Base-by-base conservation (phyloP, 129 eudicot genomes). In the Helianthus tuberosus region DNA sequence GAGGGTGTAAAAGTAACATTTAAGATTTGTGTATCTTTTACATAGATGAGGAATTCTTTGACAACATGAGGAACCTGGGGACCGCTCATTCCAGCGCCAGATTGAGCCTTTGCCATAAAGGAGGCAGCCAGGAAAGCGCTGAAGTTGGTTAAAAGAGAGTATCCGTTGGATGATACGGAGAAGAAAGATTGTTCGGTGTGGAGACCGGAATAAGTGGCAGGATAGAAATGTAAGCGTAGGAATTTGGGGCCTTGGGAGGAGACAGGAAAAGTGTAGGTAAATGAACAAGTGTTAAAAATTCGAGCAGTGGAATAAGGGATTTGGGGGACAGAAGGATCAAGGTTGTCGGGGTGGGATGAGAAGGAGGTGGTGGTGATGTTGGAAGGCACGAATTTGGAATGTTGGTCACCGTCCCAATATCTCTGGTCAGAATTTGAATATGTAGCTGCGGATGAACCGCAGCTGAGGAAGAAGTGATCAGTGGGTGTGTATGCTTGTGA, bases 381-480 rank as follows among this genome's bases (percentile, higher is more conserved):
- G 3, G 78, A 17, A 0, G 76, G 67, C 4, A 35, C 27, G 66
- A 64, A 75, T 36, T 79, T 64, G 32, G 81, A 72, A 10, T 4
- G 8, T 11, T 66, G 15, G 41, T 80, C 85, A 3, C 61, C 36
- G 17, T 44, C 70, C 88, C 88, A 84, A 43, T 8, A 0, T 5
- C 2, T 7, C 3, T 75, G 38, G 12, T 36, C 23, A 20, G 48
- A 38, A 3, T 0, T 0, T 8, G 68, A 48, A 38, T n/a, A 14
- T 12, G 23, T 14, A 14, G 20, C 1, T 0, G 23, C 6, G 8
- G 57, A 51, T 14, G 57, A 14, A 51, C 57, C 57, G 8, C 57
- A 51, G 20, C 15, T n/a, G 8, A 14, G 17, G 57, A 51, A 51
- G 57, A 51, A 13, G 5, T 12, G 5, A 13, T 51, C 57, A 3